Conservation (phyloP, 306 rosid genomes). For the Trifolium fragiferum region DNA sequence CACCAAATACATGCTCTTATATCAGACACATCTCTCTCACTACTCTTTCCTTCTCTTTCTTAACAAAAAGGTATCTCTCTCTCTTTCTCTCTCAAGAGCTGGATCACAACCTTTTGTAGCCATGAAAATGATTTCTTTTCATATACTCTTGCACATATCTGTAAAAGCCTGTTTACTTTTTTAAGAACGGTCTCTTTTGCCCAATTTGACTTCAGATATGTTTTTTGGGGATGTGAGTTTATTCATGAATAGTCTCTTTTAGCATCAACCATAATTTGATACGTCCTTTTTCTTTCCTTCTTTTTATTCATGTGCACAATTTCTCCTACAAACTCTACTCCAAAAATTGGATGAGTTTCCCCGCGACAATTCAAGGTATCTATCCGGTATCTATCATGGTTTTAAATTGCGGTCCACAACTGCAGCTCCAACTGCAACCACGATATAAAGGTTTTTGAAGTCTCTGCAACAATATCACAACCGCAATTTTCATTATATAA, state of each 20-base stretch:
- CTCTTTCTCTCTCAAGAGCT: not conserved
- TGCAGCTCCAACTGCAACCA: not conserved
- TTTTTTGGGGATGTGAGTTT: slow-evolving; percentile 47
- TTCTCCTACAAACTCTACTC: slow-evolving; percentile 34
- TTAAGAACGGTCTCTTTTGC: slow-evolving; percentile 51
- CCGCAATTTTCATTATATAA: not conserved
- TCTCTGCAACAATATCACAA: not conserved
- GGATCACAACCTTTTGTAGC: slow-evolving; percentile 49
- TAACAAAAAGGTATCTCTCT: not conserved
- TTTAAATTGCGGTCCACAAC: not conserved
- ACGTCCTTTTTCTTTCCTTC: slow-evolving; percentile 39
- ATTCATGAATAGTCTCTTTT: slow-evolving; percentile 46
- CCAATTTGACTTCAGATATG: slow-evolving; percentile 50
- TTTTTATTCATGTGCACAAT: slow-evolving; percentile 26
- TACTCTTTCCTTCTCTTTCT: slow-evolving; percentile 16
- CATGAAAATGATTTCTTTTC: slow-evolving; percentile 35
- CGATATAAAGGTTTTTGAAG: not conserved
- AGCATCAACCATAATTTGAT: slow-evolving; percentile 39
- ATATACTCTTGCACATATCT: slow-evolving; percentile 28
- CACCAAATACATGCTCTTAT: slow-evolving; percentile 40
- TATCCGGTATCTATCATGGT: not conserved
- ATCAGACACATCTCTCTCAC: slow-evolving; percentile 29
- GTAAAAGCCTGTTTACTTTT: slow-evolving; percentile 47
- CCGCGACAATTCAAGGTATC: no score
- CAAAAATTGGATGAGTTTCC: slow-evolving; percentile 26